These are phyloP conservation scores for Bacidia rubella DNA, from an alignment of 495 filamentous ascomycete species.

Conservation along the genomic window DNA sequence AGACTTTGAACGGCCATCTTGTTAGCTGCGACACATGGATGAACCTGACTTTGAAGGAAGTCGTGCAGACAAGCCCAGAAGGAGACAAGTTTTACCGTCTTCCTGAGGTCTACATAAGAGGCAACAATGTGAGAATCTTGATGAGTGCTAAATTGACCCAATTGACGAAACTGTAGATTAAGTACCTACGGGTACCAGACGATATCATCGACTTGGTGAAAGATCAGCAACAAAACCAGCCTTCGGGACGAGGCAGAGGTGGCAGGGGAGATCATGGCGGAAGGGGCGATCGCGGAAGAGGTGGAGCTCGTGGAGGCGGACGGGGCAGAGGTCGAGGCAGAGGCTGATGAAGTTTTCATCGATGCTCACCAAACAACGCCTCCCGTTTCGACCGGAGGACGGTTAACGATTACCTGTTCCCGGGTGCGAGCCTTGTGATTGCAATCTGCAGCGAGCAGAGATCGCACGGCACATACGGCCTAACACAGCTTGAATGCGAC, in stretches of 20 bases:
- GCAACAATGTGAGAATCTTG: conserved; percentile 69
- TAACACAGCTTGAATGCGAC: too few relatives aligned
- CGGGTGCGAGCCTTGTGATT: too few relatives aligned
- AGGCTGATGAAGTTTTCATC: conserved; percentile 21
- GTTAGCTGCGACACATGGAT: conserved; percentile 98
- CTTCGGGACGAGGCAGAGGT: conserved; percentile 54
- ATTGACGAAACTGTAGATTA: conserved; percentile 51
- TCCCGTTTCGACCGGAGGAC: too few relatives aligned
- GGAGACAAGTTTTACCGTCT: conserved; percentile 85
- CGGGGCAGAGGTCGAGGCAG: conserved; percentile 41
- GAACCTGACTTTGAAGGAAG: conserved; percentile 93
- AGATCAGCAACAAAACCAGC: conserved; percentile 71
- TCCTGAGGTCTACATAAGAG: conserved; percentile 88
- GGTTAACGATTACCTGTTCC: too few relatives aligned
- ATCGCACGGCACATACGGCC: too few relatives aligned
- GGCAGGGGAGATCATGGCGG: conserved; percentile 54
- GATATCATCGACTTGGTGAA: conserved; percentile 89
- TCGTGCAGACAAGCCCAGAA: conserved; percentile 93
- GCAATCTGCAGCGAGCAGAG: too few relatives aligned
- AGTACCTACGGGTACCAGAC: conserved; percentile 91
- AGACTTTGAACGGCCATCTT: conserved; percentile 90
- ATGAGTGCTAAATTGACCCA: neutral
- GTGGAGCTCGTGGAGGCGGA: conserved; percentile 32
- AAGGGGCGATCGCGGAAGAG: conserved; percentile 37
- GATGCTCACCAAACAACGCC: neutral